phyloP scores from a whole-genome alignment of 176 grass and related monocot genomes.

The Typha latifolia region DNA sequence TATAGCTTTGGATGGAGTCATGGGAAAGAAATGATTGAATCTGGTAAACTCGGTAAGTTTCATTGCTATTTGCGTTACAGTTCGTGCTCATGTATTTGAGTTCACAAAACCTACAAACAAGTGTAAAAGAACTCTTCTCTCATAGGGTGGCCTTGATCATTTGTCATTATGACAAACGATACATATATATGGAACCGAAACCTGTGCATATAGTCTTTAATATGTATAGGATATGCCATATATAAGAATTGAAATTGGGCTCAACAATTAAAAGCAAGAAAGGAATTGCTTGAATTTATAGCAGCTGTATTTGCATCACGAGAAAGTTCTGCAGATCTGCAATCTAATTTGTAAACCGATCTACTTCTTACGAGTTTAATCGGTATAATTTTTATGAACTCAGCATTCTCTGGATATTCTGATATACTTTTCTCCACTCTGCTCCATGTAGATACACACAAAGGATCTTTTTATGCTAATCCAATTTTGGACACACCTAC shows the following conservation, averaged over 20 bases:
- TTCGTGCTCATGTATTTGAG: background rate
- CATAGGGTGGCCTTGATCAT: too few relatives aligned
- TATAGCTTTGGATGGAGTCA: conserved; percentile 98
- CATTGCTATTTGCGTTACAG: background rate
- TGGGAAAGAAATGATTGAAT: conserved; percentile 86
- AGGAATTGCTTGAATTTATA: background rate
- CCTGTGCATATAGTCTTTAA: too few relatives aligned
- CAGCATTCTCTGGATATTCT: background rate
- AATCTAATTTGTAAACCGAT: background rate
- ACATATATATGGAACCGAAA: too few relatives aligned
- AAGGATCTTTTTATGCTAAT: conserved; percentile 96
- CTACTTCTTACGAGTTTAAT: too few relatives aligned
- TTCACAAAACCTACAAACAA: background rate
- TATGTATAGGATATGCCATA: too few relatives aligned
- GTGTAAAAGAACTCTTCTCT: too few relatives aligned
- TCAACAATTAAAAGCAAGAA: too few relatives aligned
- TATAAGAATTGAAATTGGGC: too few relatives aligned
- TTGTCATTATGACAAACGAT: too few relatives aligned
- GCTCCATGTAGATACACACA: conserved; percentile 62
- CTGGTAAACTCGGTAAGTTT: conserved; percentile 65
- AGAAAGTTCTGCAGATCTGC: background rate
- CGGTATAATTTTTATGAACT: too few relatives aligned
- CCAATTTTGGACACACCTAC: conserved; percentile 75
- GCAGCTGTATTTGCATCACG: background rate
- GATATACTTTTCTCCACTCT: conserved; percentile 2